These are phyloP conservation scores for Porcisia deanei DNA, from an alignment of 208 protist genomes.

Conservation along the genomic window DNA sequence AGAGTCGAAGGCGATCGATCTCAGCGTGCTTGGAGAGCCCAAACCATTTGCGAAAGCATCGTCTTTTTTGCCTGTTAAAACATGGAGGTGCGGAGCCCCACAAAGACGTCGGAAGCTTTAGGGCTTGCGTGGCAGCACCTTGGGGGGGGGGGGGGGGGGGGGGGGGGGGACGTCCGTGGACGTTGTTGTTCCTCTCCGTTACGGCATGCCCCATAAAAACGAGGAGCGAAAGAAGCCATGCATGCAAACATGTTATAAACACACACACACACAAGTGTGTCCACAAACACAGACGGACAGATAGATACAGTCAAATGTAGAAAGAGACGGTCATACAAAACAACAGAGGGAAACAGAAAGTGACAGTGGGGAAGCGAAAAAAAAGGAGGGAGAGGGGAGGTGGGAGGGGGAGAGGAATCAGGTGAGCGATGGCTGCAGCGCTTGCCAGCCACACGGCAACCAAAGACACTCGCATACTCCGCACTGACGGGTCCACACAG, in stretches of 20 bases:
- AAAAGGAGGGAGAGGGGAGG: background rate
- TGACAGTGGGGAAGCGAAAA: background rate
- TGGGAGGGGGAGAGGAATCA: background rate
- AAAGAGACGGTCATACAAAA: background rate
- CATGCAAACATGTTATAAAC: background rate
- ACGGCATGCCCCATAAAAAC: too few relatives aligned
- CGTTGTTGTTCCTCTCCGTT: too few relatives aligned
- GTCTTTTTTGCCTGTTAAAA: slow-evolving; percentile 2
- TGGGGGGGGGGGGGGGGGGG: too few relatives aligned
- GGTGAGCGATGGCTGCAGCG: background rate
- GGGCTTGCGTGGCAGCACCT: background rate
- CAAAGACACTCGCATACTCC: background rate
- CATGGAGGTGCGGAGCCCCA: background rate
- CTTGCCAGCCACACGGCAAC: background rate
- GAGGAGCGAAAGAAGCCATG: too few relatives aligned
- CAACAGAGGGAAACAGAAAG: background rate
- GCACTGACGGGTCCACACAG: too few relatives aligned
- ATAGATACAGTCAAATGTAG: background rate
- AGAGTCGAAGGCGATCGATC: background rate
- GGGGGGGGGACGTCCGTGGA: too few relatives aligned
- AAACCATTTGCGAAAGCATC: slow-evolving; percentile 16
- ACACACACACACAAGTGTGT: background rate
- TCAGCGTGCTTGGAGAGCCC: slow-evolving; percentile 13
- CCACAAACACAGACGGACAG: background rate
- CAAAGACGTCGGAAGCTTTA: background rate